Conservation (phyloP, 2,329 filamentous ascomycete species). For the Bisporella sp. region DNA sequence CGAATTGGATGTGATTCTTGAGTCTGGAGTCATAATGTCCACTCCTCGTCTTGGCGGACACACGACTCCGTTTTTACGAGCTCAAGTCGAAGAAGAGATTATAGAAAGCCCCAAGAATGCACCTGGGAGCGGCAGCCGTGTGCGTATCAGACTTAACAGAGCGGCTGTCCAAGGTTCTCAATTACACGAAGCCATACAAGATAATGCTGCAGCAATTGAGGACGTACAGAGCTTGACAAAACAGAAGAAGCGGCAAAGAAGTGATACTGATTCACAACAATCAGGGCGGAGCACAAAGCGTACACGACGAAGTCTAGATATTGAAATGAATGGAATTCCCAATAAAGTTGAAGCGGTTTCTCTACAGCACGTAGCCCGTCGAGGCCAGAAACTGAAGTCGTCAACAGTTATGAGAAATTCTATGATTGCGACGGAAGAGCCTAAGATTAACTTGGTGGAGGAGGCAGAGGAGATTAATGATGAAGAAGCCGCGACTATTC, state of each 20-base stretch:
- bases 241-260: conserved; percentile 19
- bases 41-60: background rate
- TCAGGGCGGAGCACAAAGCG: background rate
- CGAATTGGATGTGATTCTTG: background rate
- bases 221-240: conserved; percentile 1
- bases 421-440: no score
- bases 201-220: conserved; percentile 1
- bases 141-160: conserved; percentile 36
- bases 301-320: background rate
- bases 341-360: conserved; percentile 20
- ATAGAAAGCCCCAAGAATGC: conserved; percentile 47
- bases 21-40: background rate
- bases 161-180: conserved; percentile 10
- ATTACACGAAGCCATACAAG: conserved; percentile 8
- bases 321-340: background rate
- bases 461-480: conserved; percentile 26
- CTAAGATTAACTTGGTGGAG: conserved; percentile 3
- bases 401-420: no score
- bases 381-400: conserved; percentile 5
- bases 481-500: conserved; percentile 28
- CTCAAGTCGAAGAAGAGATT: conserved; percentile 34
- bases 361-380: conserved; percentile 18
- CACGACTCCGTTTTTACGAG: conserved; percentile 5
- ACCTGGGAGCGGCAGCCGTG: conserved; percentile 47
- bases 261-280: conserved; percentile 1